Evolutionary conservation across 306 rosid genomes (phyloP).

Genomic region (Dryas octopetala): DNA sequence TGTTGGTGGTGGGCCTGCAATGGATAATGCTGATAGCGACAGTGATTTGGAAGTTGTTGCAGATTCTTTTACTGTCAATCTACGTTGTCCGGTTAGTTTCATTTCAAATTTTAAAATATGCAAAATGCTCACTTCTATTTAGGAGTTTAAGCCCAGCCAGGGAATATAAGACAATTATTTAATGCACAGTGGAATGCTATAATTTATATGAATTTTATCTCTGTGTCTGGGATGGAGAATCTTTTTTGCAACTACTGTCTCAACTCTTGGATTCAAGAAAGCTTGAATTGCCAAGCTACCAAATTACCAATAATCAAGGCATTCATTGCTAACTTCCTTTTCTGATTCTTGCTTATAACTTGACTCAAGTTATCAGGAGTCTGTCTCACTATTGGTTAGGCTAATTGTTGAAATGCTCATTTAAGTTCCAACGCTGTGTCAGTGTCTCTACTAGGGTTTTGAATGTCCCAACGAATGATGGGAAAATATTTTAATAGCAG

Average conservation of each 20-base stretch:
- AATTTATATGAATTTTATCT: neutral
- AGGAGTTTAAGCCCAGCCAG: neutral
- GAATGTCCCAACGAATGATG: neutral
- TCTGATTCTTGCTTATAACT: neutral
- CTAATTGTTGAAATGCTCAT: neutral
- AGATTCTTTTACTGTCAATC: slow-evolving; percentile 74
- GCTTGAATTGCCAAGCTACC: neutral
- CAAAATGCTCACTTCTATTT: neutral
- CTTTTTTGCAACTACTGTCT: neutral
- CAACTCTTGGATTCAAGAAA: neutral
- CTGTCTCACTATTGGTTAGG: neutral
- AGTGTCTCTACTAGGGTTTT: neutral
- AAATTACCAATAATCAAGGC: neutral
- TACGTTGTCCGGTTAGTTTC: slow-evolving; percentile 91
- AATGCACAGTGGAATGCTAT: neutral
- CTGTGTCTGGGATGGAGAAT: neutral
- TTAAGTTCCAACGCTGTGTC: neutral
- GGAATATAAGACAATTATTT: neutral
- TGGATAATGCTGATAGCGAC: slow-evolving; percentile 80
- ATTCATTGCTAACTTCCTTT: neutral
- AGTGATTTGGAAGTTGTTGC: slow-evolving; percentile 98
- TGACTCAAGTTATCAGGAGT: neutral
- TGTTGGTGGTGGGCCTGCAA: slow-evolving; percentile 76
- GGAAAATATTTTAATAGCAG: neutral
- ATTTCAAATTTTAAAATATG: neutral